These are phyloP conservation scores for Cokeromyces recurvatus DNA, from an alignment of 371 early-diverging fungal species.

Conservation along the genomic window DNA sequence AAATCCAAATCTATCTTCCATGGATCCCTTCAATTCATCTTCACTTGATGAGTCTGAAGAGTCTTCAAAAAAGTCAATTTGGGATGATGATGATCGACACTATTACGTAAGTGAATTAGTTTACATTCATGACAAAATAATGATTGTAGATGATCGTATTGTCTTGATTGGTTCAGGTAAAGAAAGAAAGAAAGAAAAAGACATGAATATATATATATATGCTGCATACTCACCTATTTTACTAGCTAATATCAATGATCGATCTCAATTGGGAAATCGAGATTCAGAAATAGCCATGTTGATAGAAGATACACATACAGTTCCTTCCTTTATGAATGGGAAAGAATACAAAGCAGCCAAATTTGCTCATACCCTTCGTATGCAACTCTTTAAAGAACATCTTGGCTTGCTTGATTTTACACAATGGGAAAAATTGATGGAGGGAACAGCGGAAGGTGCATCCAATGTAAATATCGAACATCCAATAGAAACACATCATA, in stretches of 20 bases:
- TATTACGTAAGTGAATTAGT: conserved; percentile 78
- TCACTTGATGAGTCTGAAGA: background rate
- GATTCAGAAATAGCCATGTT: conserved; percentile 89
- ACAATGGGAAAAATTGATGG: conserved; percentile 18
- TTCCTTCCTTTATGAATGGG: conserved; percentile 72
- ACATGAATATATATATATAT: too few species aligned
- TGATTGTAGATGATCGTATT: conserved; percentile 87
- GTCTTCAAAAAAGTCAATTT: conserved; percentile 1
- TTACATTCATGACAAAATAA: conserved; percentile 89
- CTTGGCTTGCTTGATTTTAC: conserved; percentile 59
- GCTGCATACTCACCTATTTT: conserved; percentile 5
- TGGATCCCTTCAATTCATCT: too few species aligned
- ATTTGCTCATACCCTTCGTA: conserved; percentile 72
- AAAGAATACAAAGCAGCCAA: conserved; percentile 67
- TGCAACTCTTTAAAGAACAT: conserved; percentile 82
- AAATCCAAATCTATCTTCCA: too few species aligned
- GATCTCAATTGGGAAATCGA: conserved; percentile 86
- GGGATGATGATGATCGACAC: conserved; percentile 25
- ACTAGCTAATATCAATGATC: conserved; percentile 55
- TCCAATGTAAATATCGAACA: background rate
- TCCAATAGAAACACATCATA: conserved; percentile 4
- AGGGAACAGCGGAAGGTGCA: background rate
- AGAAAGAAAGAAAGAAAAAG: background rate
- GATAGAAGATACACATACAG: conserved; percentile 73
- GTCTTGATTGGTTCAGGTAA: conserved; percentile 80